Evolutionary conservation across 2,329 filamentous ascomycete genomes (phyloP).

Genomic region (Thelonectria discophora): DNA sequence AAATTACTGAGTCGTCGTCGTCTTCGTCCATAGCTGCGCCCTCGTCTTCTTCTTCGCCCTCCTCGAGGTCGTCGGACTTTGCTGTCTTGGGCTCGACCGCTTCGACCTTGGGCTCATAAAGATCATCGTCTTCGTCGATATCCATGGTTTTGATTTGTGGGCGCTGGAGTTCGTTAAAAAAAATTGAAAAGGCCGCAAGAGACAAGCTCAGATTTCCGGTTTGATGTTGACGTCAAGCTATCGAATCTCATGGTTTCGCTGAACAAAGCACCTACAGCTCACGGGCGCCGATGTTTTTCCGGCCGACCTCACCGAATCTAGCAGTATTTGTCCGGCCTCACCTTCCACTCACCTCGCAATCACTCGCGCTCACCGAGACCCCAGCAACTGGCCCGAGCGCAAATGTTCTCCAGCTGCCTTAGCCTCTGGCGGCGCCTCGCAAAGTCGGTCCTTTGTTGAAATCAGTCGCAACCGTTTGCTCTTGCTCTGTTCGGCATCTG

Average conservation of each 20-base stretch:
- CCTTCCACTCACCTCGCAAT: constrained; percentile 11
- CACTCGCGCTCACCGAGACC: constrained; percentile 30
- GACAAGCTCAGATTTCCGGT: constrained; percentile 14
- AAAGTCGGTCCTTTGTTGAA: constrained; percentile 35
- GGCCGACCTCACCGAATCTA: constrained; percentile 25
- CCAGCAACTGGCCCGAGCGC: constrained; percentile 34
- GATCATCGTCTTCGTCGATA: constrained; percentile 74
- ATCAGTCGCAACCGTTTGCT: constrained; percentile 33
- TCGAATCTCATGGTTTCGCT: constrained; percentile 22
- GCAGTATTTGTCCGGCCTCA: constrained; percentile 10
- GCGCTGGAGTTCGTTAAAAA: neutral
- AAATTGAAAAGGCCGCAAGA: neutral
- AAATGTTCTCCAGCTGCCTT: constrained; percentile 24
- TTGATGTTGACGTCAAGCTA: constrained; percentile 29
- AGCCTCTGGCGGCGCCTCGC: constrained; percentile 29
- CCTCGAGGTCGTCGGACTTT: constrained; percentile 66
- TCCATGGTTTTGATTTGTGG: constrained; percentile 59
- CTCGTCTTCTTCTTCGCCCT: constrained; percentile 71
- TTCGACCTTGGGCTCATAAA: constrained; percentile 64
- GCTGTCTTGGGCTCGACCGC: constrained; percentile 43
- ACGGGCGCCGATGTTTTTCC: constrained; percentile 44
- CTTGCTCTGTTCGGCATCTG: constrained; percentile 27
- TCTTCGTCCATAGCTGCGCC: constrained; percentile 69
- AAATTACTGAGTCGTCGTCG: constrained; percentile 55
- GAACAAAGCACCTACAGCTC: constrained; percentile 27